These are phyloP conservation scores for Capronia americana DNA, from an alignment of 2,329 filamentous ascomycete genomes.

Conservation along the genomic window DNA sequence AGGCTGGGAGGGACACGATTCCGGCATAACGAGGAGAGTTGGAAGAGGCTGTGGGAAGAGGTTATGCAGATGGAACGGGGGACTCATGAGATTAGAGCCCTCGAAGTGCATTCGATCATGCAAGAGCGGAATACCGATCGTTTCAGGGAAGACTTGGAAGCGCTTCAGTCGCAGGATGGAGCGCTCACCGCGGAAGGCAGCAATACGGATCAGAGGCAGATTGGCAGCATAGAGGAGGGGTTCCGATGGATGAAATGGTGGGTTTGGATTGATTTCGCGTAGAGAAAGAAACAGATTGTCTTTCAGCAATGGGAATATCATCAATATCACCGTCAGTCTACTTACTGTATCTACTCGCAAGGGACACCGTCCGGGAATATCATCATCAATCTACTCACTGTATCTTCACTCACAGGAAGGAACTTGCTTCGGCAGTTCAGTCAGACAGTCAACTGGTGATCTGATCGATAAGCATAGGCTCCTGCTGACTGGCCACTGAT, in stretches of 20 bases:
- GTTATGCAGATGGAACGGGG: conserved; percentile 49
- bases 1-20: conserved; percentile 31
- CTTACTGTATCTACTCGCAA: too few relatives aligned
- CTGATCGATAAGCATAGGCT: too few relatives aligned
- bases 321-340: background rate
- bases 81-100: conserved; percentile 35
- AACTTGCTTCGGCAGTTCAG: too few relatives aligned
- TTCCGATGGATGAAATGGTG: conserved; percentile 38
- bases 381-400: background rate
- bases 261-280: conserved; percentile 37
- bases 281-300: background rate
- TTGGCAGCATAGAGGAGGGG: conserved; percentile 25
- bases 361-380: too few relatives aligned
- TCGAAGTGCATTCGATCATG: conserved; percentile 27
- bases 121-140: conserved; percentile 4
- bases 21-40: conserved; percentile 53
- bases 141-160: background rate
- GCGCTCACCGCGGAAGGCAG: background rate
- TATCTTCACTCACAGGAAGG: too few relatives aligned
- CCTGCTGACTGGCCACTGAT: too few relatives aligned
- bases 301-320: background rate
- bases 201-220: conserved; percentile 17
- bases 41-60: conserved; percentile 62
- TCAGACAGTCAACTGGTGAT: too few relatives aligned
- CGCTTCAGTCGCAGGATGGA: background rate